A percentile compares a stretch with the other conserved stretches of the same genome.
Evolutionary conservation across 306 rosid genomes (phyloP).

Genomic region (Pterocarpus santalinus): DNA sequence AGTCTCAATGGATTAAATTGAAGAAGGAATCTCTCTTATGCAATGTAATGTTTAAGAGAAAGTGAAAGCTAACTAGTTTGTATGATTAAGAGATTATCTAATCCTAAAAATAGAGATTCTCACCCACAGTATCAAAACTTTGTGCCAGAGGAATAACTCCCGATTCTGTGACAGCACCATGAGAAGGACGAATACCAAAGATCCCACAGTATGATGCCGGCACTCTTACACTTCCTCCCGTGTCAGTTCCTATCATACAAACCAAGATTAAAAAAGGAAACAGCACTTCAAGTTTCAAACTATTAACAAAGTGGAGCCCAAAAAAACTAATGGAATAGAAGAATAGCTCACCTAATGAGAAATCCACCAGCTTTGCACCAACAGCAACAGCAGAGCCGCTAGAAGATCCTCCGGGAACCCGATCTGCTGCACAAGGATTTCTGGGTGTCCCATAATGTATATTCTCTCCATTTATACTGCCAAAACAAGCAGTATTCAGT

Average conservation of each 20-base stretch:
- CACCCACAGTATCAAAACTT: conserved; percentile 92
- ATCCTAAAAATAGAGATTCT: conserved; percentile 33
- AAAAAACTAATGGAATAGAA: conserved; percentile 33
- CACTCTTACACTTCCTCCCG: conserved; percentile 94
- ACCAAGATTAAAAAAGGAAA: not conserved
- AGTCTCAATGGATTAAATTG: no score
- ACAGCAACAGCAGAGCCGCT: conserved; percentile 79
- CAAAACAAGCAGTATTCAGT: conserved; percentile 23
- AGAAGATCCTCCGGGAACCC: conserved; percentile 69
- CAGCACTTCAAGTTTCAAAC: conserved; percentile 31
- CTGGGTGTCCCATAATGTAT: conserved; percentile 62
- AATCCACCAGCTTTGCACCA: conserved; percentile 87
- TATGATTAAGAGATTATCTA: not conserved
- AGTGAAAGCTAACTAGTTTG: conserved; percentile 2
- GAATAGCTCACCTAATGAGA: conserved; percentile 71
- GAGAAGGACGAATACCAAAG: conserved; percentile 94
- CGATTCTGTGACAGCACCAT: conserved; percentile 63
- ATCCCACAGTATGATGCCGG: conserved; percentile 94
- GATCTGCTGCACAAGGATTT: conserved; percentile 61
- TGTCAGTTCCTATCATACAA: conserved; percentile 77
- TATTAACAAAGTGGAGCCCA: conserved; percentile 22
- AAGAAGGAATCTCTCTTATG: no score
- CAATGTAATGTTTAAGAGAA: not conserved
- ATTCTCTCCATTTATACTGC: conserved; percentile 64
- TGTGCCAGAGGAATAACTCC: conserved; percentile 93